phyloP scores from a whole-genome alignment of 2,329 filamentous ascomycete species.

The Colletotrichum siamense region DNA sequence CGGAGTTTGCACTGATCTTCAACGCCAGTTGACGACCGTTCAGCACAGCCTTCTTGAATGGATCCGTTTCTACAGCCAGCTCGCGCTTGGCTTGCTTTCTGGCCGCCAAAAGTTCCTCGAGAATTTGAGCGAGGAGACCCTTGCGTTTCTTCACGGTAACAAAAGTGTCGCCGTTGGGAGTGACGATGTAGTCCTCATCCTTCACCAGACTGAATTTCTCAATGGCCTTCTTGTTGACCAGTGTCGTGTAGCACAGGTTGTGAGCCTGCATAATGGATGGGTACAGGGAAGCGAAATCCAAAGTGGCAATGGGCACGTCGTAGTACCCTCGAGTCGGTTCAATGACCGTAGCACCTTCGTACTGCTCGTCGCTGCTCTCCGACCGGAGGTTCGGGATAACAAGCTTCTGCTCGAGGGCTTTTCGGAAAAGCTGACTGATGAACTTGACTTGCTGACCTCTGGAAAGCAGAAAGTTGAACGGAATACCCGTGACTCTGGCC shows the following conservation, averaged over 20 bases:
- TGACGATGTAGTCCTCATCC: slow-evolving; percentile 95
- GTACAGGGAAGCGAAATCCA: slow-evolving; percentile 98
- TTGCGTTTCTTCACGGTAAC: slow-evolving; percentile 89
- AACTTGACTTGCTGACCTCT: slow-evolving; percentile 98
- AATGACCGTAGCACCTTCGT: slow-evolving; percentile 97
- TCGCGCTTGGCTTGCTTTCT: slow-evolving; percentile 95
- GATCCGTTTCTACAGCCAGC: slow-evolving; percentile 85
- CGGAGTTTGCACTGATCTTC: slow-evolving; percentile 97
- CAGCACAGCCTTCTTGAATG: slow-evolving; percentile 96
- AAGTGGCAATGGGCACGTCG: slow-evolving; percentile 90
- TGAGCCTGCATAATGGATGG: slow-evolving; percentile 99
- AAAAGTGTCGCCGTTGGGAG: slow-evolving; percentile 93
- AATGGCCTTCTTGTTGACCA: slow-evolving; percentile 79
- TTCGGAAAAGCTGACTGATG: slow-evolving; percentile 95
- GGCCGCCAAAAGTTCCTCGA: slow-evolving; percentile 89
- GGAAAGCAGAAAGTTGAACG: slow-evolving; percentile 92
- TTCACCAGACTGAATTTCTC: slow-evolving; percentile 80
- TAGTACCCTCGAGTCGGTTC: slow-evolving; percentile 95
- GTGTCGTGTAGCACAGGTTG: slow-evolving; percentile 96
- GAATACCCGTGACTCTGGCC: slow-evolving; percentile 98
- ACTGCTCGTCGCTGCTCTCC: slow-evolving; percentile 81
- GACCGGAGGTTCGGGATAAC: slow-evolving; percentile 87
- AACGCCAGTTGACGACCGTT: slow-evolving; percentile 96
- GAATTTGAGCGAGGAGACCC: slow-evolving; percentile 90
- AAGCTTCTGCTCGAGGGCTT: slow-evolving; percentile 89